Percentiles rank a stretch among this genome's conserved stretches.
Conservation (phyloP, 805 yeast genomes). For the Wickerhamiella slavikovae region DNA sequence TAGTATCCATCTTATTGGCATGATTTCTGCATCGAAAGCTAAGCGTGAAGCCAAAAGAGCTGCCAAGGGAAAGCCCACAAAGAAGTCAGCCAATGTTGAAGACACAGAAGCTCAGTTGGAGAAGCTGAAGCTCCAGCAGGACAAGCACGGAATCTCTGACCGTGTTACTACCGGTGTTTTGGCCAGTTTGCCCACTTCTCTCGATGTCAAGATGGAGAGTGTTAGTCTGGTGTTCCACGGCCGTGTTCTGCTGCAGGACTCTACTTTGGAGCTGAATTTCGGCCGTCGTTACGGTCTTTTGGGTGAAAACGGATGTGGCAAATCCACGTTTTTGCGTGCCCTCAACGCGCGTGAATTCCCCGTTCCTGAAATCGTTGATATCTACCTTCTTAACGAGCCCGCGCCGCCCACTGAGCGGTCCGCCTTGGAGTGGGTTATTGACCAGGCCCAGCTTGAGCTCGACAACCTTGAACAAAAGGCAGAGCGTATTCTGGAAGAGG, state of each 20-base stretch:
- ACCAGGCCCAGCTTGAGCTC: conserved; percentile 87
- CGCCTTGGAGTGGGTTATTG: conserved; percentile 89
- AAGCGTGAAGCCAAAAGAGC: conserved; percentile 95
- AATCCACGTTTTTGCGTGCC: conserved; percentile 83
- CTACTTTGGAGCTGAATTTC: conserved; percentile 77
- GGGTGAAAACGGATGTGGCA: conserved; percentile 99
- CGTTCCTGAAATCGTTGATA: conserved; percentile 76
- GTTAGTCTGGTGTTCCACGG: conserved; percentile 92
- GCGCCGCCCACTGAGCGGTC: conserved; percentile 85
- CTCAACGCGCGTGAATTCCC: conserved; percentile 94
- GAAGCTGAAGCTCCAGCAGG: conserved; percentile 80
- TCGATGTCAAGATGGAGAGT: conserved; percentile 83
- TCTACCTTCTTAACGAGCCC: conserved; percentile 88
- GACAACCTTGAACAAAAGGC: conserved; percentile 79
- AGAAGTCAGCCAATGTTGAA: conserved; percentile 31
- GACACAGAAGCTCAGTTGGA: conserved; percentile 44
- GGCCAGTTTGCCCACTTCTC: conserved; percentile 69
- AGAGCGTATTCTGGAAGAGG: conserved; percentile 71
- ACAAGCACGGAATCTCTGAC: conserved; percentile 83
- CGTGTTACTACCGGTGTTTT: conserved; percentile 97
- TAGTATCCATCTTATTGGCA: too few species aligned
- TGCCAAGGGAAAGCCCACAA: conserved; percentile 54
- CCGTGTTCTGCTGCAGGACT: conserved; percentile 85
- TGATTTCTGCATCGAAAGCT: conserved; percentile 77
- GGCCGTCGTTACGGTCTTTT: conserved; percentile 95